These are phyloP conservation scores for Fusarium equiseti DNA, from an alignment of 2,329 filamentous ascomycete species.

Conservation along the genomic window DNA sequence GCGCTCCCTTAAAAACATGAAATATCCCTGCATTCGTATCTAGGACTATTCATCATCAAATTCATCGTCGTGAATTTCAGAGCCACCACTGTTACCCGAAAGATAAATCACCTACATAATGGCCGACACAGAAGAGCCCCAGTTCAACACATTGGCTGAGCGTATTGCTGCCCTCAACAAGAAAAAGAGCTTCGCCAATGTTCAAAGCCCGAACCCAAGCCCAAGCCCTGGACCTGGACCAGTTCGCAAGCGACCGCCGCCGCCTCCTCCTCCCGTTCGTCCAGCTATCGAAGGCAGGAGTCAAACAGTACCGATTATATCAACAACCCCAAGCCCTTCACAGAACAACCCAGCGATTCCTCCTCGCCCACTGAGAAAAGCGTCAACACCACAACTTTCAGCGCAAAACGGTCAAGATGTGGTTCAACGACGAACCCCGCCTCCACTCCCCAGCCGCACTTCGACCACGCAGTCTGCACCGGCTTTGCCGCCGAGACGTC, in stretches of 20 bases:
- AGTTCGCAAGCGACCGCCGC: slow-evolving; percentile 57
- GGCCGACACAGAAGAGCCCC: slow-evolving; percentile 72
- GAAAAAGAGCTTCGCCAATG: slow-evolving; percentile 68
- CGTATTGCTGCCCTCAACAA: slow-evolving; percentile 73
- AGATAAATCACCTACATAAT: slow-evolving; percentile 53
- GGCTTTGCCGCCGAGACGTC: slow-evolving; percentile 63
- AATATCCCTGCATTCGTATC: background rate
- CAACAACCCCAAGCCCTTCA: slow-evolving; percentile 45
- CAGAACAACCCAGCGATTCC: slow-evolving; percentile 37
- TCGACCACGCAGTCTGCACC: slow-evolving; percentile 55
- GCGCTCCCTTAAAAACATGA: background rate
- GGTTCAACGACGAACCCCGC: slow-evolving; percentile 47
- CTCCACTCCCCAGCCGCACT: slow-evolving; percentile 53
- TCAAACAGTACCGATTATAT: slow-evolving; percentile 53
- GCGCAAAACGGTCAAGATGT: slow-evolving; percentile 26
- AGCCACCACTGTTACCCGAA: background rate
- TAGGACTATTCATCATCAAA: slow-evolving; percentile 8
- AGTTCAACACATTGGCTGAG: slow-evolving; percentile 70
- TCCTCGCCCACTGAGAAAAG: slow-evolving; percentile 38
- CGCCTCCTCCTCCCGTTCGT: slow-evolving; percentile 57
- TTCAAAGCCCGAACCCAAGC: slow-evolving; percentile 45
- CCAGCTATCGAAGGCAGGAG: slow-evolving; percentile 54
- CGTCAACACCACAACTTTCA: slow-evolving; percentile 18
- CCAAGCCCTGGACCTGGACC: slow-evolving; percentile 54
- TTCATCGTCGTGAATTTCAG: background rate